Conservation (phyloP, 169 alveolate genomes). For the Eimeria praecox region DNA sequence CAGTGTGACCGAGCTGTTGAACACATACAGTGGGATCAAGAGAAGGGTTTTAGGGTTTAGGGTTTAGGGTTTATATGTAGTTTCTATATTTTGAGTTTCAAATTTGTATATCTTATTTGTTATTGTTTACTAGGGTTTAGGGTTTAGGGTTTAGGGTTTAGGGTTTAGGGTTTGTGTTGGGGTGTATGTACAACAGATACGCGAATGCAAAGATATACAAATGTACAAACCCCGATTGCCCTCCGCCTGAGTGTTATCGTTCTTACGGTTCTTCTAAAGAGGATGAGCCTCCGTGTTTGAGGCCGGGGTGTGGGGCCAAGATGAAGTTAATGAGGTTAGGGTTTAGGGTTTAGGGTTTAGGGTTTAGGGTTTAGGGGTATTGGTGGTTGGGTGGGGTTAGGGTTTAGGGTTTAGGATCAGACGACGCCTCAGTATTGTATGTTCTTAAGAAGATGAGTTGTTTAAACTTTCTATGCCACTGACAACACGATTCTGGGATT, state of each 20-base stretch:
- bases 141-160: constrained; percentile 27
- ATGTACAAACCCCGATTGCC: constrained; percentile 97
- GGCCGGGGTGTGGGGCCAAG: constrained; percentile 92
- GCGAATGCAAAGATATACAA: constrained; percentile 99
- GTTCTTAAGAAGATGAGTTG: no score
- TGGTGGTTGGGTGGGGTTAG: no score
- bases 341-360: constrained; percentile 26
- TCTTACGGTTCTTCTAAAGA: constrained; percentile 95
- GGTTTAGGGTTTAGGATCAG: constrained; percentile 35
- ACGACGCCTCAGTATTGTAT: no score
- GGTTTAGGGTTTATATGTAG: background rate
- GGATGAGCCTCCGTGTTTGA: constrained; percentile 96
- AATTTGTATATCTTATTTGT: background rate
- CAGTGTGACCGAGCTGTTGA: background rate
- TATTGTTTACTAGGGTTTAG: background rate
- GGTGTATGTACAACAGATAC: constrained; percentile 86
- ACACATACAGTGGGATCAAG: background rate
- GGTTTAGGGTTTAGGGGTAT: background rate
- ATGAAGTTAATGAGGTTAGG: constrained; percentile 89
- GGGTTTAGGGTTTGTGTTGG: constrained; percentile 21
- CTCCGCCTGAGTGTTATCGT: constrained; percentile 97
- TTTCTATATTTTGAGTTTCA: background rate
- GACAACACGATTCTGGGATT: background rate
- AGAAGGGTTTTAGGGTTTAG: background rate
- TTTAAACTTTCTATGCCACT: background rate